Percentiles rank a stretch among this genome's conserved stretches.
Conservation (phyloP, 2,329 filamentous ascomycete species). For the Clarireedia homoeocarpa region DNA sequence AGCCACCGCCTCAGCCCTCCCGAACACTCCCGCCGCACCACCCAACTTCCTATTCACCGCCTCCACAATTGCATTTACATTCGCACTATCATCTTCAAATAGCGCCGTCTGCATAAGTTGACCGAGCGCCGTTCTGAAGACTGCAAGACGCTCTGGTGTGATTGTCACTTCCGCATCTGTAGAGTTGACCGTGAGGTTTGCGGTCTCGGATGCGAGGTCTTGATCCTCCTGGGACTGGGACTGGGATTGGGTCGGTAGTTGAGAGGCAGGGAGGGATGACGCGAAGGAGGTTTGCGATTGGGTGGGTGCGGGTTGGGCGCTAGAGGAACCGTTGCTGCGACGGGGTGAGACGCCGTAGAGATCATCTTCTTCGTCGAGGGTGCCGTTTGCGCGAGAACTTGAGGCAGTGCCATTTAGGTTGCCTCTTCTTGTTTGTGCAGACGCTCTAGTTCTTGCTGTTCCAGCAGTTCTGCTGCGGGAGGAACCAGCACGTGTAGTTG, state of each 20-base stretch:
- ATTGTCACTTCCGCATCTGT: slow-evolving; percentile 22
- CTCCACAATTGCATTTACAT: slow-evolving; percentile 64
- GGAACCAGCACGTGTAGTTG: slow-evolving; percentile 21
- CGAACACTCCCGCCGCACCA: slow-evolving; percentile 51
- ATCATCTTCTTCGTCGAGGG: slow-evolving; percentile 31
- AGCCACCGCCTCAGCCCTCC: slow-evolving; percentile 61
- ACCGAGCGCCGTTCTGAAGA: slow-evolving; percentile 76
- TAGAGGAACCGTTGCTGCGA: neutral
- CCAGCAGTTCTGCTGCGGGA: slow-evolving; percentile 28
- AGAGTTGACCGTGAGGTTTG: neutral
- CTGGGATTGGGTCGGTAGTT: slow-evolving; percentile 16
- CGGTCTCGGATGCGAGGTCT: slow-evolving; percentile 15
- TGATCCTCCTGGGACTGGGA: slow-evolving; percentile 19
- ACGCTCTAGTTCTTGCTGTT: slow-evolving; percentile 29
- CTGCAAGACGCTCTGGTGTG: slow-evolving; percentile 52
- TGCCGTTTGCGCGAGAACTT: neutral
- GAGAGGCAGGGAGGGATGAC: slow-evolving; percentile 32
- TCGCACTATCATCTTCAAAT: slow-evolving; percentile 81
- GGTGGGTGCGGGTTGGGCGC: slow-evolving; percentile 10
- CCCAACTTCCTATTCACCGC: slow-evolving; percentile 71
- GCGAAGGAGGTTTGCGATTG: slow-evolving; percentile 33
- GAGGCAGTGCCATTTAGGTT: slow-evolving; percentile 20
- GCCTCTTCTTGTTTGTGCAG: slow-evolving; percentile 20
- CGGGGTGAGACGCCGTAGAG: slow-evolving; percentile 23
- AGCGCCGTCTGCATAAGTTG: slow-evolving; percentile 72